phyloP scores from a whole-genome alignment of 2,329 filamentous ascomycete genomes.

The Colletotrichum chlorophyti region DNA sequence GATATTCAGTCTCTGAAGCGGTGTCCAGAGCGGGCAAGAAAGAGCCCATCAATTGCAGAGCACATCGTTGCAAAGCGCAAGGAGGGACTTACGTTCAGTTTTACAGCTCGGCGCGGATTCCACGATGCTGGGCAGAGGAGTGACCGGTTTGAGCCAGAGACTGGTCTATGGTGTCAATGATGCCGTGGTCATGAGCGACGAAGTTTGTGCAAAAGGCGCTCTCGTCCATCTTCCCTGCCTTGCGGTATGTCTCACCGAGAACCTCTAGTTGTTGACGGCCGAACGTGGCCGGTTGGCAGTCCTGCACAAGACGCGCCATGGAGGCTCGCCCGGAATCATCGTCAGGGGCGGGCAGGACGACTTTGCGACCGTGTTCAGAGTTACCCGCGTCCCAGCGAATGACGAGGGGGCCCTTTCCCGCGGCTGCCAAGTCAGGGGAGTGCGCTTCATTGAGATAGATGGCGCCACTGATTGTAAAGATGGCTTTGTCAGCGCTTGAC shows the following conservation, averaged over 20 bases:
- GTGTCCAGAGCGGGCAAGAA: no score
- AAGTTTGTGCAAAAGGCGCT: conserved; percentile 55
- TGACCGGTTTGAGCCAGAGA: conserved; percentile 43
- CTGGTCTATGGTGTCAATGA: conserved; percentile 56
- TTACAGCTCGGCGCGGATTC: conserved; percentile 61
- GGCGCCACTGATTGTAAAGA: no score
- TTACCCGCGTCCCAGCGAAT: conserved; percentile 31
- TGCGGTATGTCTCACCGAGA: conserved; percentile 59
- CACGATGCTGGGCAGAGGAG: conserved; percentile 34
- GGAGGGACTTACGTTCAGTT: conserved; percentile 54
- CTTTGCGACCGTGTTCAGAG: conserved; percentile 15
- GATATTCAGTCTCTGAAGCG: not conserved
- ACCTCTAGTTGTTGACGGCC: conserved; percentile 53
- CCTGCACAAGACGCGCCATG: conserved; percentile 35
- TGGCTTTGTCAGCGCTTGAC: no score
- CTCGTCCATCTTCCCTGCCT: conserved; percentile 55
- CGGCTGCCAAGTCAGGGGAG: no score
- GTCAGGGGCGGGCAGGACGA: conserved; percentile 24
- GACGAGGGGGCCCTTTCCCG: no score
- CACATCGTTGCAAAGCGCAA: not conserved
- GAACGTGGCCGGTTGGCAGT: conserved; percentile 54
- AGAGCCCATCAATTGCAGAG: no score
- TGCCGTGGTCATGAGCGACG: conserved; percentile 55
- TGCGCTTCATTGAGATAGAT: no score
- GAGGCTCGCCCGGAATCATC: not conserved